A percentile compares a stretch with the other conserved stretches of the same genome.
These are phyloP conservation scores for Jaltomata sinuosa DNA, from an alignment of 257 asterid species.

Conservation along the genomic window DNA sequence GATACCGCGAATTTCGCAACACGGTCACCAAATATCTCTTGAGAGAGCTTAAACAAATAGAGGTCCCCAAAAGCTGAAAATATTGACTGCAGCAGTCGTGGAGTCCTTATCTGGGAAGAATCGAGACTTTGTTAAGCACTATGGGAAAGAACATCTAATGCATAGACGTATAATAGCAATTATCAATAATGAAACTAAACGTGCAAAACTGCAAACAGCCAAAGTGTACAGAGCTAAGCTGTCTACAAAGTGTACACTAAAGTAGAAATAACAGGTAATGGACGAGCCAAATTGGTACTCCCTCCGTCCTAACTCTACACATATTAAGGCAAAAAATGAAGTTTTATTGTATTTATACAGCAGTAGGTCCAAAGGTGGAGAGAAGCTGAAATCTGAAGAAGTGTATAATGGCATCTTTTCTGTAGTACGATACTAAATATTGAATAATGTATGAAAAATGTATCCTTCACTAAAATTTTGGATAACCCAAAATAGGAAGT, in stretches of 20 bases:
- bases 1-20: slow-evolving; percentile 85
- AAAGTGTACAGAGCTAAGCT: neutral
- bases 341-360: neutral
- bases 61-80: slow-evolving; percentile 81
- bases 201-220: neutral
- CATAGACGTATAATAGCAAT: neutral
- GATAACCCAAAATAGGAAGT: neutral
- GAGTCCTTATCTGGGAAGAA: slow-evolving; percentile 58
- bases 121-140: neutral
- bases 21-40: slow-evolving; percentile 44
- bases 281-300: neutral
- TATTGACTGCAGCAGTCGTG: slow-evolving; percentile 73
- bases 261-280: neutral
- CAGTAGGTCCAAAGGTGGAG: neutral
- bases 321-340: neutral
- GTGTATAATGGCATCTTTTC: neutral
- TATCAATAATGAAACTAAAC: neutral
- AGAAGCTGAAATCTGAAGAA: neutral
- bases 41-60: slow-evolving; percentile 62
- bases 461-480: neutral
- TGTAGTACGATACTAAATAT: neutral
- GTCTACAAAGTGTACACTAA: neutral
- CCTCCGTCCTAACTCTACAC: neutral
- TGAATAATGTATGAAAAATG: neutral
- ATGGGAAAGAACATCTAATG: neutral